Conservation (phyloP, 2,329 filamentous ascomycete genomes). For the Nigrograna mackinnonii region DNA sequence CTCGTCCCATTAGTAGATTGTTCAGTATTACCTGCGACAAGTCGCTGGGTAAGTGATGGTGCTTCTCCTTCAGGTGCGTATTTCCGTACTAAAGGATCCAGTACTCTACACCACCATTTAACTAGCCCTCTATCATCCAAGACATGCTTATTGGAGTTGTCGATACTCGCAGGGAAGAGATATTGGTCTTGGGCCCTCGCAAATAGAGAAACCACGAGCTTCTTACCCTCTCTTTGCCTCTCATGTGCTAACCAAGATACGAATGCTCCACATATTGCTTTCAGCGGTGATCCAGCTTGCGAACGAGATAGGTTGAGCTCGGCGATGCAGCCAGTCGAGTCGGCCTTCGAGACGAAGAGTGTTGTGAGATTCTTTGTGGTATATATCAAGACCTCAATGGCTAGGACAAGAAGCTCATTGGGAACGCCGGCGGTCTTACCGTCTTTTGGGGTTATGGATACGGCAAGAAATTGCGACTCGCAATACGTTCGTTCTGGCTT, state of each 20-base stretch:
- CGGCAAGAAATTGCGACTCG: slow-evolving; percentile 78
- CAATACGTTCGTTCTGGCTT: slow-evolving; percentile 78
- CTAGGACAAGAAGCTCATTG: slow-evolving; percentile 72
- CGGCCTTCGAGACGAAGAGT: slow-evolving; percentile 94
- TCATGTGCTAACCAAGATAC: slow-evolving; percentile 73
- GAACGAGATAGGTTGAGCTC: slow-evolving; percentile 60
- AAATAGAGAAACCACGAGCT: slow-evolving; percentile 84
- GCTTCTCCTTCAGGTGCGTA: slow-evolving; percentile 48
- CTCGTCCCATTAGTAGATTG: slow-evolving; percentile 7
- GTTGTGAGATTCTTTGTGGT: slow-evolving; percentile 78
- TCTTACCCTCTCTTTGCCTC: slow-evolving; percentile 65
- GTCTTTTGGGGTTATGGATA: slow-evolving; percentile 51
- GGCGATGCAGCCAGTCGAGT: slow-evolving; percentile 87
- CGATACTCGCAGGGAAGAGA: slow-evolving; percentile 87
- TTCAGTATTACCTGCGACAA: slow-evolving; percentile 26
- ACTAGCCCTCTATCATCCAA: slow-evolving; percentile 88
- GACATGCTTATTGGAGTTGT: slow-evolving; percentile 85
- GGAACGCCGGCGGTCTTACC: slow-evolving; percentile 17
- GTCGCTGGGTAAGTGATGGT: slow-evolving; percentile 31
- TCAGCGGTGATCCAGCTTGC: slow-evolving; percentile 68
- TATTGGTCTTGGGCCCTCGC: slow-evolving; percentile 92
- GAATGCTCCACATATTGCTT: slow-evolving; percentile 74
- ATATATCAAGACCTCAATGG: slow-evolving; percentile 86
- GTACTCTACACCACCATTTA: slow-evolving; percentile 91
- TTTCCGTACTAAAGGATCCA: slow-evolving; percentile 72